These are phyloP conservation scores for Neofusicoccum sp. DNA, from an alignment of 2,329 filamentous ascomycete genomes.

Conservation along the genomic window DNA sequence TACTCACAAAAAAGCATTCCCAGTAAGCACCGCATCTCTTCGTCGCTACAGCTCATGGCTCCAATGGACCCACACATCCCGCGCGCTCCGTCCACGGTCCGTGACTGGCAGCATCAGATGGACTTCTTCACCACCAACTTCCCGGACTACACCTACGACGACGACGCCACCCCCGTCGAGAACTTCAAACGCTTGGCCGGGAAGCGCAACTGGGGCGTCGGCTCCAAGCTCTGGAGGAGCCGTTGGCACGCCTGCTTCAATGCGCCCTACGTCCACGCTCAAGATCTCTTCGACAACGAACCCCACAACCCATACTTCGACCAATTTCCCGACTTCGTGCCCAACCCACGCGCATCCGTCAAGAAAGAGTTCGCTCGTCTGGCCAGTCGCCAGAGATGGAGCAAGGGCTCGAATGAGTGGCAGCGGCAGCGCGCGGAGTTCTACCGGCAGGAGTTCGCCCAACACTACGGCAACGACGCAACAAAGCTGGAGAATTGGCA, in stretches of 20 bases:
- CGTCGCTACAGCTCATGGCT: too few species aligned
- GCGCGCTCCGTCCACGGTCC: too few species aligned
- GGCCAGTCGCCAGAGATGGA: conserved; percentile 23
- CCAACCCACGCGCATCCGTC: conserved; percentile 21
- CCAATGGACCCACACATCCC: too few species aligned
- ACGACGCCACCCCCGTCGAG: background rate
- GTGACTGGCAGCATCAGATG: too few species aligned
- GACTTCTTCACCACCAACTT: background rate
- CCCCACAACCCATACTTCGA: background rate
- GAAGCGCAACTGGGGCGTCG: background rate
- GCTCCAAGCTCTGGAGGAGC: conserved; percentile 22
- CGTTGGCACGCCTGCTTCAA: conserved; percentile 28
- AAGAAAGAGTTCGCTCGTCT: conserved; percentile 26
- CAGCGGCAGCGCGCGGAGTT: background rate
- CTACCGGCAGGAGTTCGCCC: conserved; percentile 24
- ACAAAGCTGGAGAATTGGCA: conserved; percentile 30
- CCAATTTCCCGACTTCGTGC: conserved; percentile 23
- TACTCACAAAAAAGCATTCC: too few species aligned
- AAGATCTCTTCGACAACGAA: background rate
- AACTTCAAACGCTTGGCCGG: conserved; percentile 8
- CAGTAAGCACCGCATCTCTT: too few species aligned
- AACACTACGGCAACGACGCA: conserved; percentile 26
- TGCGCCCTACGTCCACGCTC: background rate
- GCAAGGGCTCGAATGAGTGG: background rate
- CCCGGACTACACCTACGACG: background rate